phyloP scores from a whole-genome alignment of 2,329 filamentous ascomycete species.

The Xylaria sp. region DNA sequence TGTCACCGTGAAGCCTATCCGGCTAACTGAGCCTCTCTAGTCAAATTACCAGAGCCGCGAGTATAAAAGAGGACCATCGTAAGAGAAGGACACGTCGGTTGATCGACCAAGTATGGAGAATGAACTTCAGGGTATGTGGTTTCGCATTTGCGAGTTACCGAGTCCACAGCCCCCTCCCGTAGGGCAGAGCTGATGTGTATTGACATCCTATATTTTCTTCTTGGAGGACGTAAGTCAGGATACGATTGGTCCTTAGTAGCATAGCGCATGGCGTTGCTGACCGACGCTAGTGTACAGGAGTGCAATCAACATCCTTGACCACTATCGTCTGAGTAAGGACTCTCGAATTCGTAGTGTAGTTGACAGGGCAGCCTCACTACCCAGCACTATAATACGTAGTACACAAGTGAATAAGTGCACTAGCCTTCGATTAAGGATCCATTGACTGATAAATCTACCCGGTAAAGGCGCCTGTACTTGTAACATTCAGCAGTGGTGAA shows the following conservation, averaged over 20 bases:
- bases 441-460: background rate
- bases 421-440: background rate
- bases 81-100: background rate
- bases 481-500: background rate
- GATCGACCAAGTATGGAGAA: background rate
- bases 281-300: background rate
- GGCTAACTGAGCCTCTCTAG: background rate
- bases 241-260: background rate
- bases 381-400: too few species aligned
- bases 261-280: background rate
- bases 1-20: conserved; percentile 6
- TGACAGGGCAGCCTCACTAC: background rate
- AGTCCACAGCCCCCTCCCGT: background rate
- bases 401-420: too few species aligned
- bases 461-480: background rate
- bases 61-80: background rate
- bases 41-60: conserved; percentile 38
- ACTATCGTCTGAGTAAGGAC: background rate
- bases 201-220: background rate
- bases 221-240: background rate
- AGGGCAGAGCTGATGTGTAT: background rate
- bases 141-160: background rate
- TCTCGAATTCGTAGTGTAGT: too few species aligned
- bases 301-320: background rate
- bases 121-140: background rate